These are phyloP conservation scores for Thalassiosira exigua DNA, from an alignment of 352 stramenopile genomes.

Conservation along the genomic window DNA sequence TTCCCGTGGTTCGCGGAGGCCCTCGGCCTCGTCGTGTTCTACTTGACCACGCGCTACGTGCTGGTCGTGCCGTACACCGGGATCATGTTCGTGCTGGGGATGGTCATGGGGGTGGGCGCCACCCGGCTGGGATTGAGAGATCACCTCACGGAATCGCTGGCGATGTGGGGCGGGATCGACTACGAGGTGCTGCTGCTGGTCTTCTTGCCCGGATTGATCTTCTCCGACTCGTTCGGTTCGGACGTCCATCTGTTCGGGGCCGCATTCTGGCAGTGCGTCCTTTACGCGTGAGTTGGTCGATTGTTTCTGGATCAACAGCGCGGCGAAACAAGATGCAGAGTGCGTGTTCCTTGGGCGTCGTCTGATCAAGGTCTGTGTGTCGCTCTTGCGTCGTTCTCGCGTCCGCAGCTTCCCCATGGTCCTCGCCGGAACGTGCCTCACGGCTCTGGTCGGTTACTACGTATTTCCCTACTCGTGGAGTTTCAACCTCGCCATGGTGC, in stretches of 20 bases:
- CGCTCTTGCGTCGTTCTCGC: constrained; percentile 48
- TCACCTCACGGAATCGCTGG: background rate
- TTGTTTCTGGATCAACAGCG: too few species aligned
- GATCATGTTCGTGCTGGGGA: constrained; percentile 82
- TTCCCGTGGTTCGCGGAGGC: constrained; percentile 70
- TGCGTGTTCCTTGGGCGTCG: too few species aligned
- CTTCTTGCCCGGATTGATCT: constrained; percentile 83
- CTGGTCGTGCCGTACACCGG: constrained; percentile 77
- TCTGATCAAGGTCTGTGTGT: too few species aligned
- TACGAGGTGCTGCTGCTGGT: constrained; percentile 74
- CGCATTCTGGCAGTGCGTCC: constrained; percentile 62
- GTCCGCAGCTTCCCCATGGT: constrained; percentile 79
- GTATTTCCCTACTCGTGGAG: constrained; percentile 51
- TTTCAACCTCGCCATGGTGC: constrained; percentile 51
- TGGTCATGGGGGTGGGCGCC: constrained; percentile 47
- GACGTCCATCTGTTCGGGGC: constrained; percentile 73
- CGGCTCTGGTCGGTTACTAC: constrained; percentile 68
- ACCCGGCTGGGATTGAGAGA: background rate
- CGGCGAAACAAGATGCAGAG: too few species aligned
- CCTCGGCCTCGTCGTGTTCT: constrained; percentile 69
- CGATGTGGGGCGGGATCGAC: background rate
- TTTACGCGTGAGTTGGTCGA: too few species aligned
- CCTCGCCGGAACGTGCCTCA: constrained; percentile 65
- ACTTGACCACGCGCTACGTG: constrained; percentile 65
- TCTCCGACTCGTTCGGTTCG: constrained; percentile 76